Evolutionary conservation across 2,329 filamentous ascomycete species (phyloP), one percentile per base, ranked within the genome.

Genomic region (Exophiala viscosa): DNA sequence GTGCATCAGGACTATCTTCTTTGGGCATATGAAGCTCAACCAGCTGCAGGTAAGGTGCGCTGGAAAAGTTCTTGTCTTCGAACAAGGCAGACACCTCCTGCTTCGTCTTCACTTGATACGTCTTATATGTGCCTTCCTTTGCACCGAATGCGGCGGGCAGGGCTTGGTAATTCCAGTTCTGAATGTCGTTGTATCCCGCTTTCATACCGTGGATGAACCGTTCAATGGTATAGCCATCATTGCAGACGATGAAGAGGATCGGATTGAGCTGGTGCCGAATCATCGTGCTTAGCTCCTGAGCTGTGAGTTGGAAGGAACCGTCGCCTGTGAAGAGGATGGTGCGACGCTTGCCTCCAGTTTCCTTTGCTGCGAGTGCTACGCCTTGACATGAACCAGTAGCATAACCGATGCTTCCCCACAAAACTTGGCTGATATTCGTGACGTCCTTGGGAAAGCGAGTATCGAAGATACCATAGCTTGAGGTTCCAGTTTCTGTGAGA

Each of bases 21-120:
- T 60, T 60, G 2, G 64, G 69, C 68, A 75, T 69, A 20, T 69
- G 65, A 1, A 75, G 65, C 62, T 76, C 73, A 6, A 74, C 65
- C 58, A 76, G 65, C 36, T 71, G 64, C 20, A 76, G 53, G 0
- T 70, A 71, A 38, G 65, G 66, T 4, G 68, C 71, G 45, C 67
- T 66, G n/a, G 62, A 59, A 43, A 77, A 66, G 2, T 64, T 64
- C 35, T 70, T 64, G 45, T 62, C 52, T n/a, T 52, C 48, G 13
- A 64, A 51, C 36, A 63, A 41, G 18, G 52, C 50, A 18, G 56
- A 34, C 11, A 64, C 44, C 3, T 64, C 59, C 2, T 46, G 56
- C 52, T 59, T 85, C 15, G 83, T 89, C 72, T 82, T 85, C 61
- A 89, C 77, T 42, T 81, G 74, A 67, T 85, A 86, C 41, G 81